A percentile compares a stretch with the other conserved stretches of the same genome.
Conservation (phyloP, 306 rosid genomes). For the Corylus avellana region DNA sequence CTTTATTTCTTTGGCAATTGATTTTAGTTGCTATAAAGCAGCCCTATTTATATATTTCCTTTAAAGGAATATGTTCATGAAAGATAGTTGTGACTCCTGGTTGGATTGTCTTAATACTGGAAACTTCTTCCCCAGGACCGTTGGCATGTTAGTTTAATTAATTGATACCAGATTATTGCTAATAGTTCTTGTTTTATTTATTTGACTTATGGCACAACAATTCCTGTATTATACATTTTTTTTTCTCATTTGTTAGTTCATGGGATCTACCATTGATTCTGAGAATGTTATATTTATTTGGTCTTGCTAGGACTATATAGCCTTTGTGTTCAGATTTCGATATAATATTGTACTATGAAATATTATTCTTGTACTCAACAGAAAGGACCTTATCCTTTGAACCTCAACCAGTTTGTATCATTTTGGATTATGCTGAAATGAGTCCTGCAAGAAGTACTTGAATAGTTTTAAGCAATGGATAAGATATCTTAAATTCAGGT, state of each 20-base stretch:
- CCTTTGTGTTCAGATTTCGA: neutral
- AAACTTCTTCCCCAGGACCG: conserved; percentile 12
- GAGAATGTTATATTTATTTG: neutral
- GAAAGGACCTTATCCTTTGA: neutral
- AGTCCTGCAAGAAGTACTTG: neutral
- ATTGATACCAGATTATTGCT: conserved; percentile 9
- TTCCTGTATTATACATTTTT: conserved; percentile 1
- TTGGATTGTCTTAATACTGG: conserved; percentile 16
- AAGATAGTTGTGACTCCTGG: neutral
- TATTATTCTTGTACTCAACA: neutral
- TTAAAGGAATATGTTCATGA: neutral
- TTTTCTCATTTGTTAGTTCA: conserved; percentile 7
- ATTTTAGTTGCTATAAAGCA: conserved; percentile 15
- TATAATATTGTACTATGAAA: neutral
- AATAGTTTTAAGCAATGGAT: neutral
- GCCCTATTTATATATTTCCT: conserved; percentile 16
- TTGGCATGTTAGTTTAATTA: conserved; percentile 20
- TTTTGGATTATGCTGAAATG: neutral
- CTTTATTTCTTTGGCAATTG: conserved; percentile 13
- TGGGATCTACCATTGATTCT: neutral
- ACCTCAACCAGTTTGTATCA: neutral
- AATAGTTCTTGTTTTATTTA: conserved; percentile 14
- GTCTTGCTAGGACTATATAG: neutral
- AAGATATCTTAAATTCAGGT: neutral
- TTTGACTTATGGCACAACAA: conserved; percentile 12